These are phyloP conservation scores for Leucosporidium creatinivorum DNA, from an alignment of 768 basidiomycete species.

Conservation along the genomic window DNA sequence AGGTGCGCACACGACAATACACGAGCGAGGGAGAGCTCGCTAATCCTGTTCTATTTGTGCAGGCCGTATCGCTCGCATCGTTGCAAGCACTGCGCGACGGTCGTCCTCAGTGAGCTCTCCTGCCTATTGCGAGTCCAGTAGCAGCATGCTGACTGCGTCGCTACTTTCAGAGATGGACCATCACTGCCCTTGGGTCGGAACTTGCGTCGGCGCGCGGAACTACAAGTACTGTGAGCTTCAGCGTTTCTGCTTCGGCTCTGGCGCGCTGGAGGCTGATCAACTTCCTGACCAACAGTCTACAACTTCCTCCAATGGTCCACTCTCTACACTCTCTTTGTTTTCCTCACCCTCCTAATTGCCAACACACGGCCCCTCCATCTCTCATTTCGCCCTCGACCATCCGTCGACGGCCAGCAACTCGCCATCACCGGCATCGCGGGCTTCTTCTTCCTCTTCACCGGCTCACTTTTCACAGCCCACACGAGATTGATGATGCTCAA, in stretches of 20 bases:
- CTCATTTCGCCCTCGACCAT: slow-evolving; percentile 7
- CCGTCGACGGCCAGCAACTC: slow-evolving; percentile 28
- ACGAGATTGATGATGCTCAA: slow-evolving; percentile 24
- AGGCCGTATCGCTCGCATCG: slow-evolving; percentile 25
- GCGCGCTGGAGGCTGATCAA: no score
- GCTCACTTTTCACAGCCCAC: slow-evolving; percentile 16
- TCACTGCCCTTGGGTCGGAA: slow-evolving; percentile 23
- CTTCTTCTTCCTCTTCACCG: slow-evolving; percentile 30
- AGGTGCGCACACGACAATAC: no score
- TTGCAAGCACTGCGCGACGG: slow-evolving; percentile 26
- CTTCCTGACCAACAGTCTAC: slow-evolving; percentile 15
- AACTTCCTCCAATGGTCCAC: slow-evolving; percentile 32
- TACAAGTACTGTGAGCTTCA: slow-evolving; percentile 30
- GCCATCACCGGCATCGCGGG: slow-evolving; percentile 24
- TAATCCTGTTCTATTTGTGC: no score
- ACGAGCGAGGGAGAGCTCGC: no score
- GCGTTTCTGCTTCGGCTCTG: not conserved
- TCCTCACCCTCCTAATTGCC: slow-evolving; percentile 29
- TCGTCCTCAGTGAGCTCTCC: slow-evolving; percentile 22
- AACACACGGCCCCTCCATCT: slow-evolving; percentile 24
- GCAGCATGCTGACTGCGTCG: not conserved
- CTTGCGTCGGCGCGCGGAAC: slow-evolving; percentile 31
- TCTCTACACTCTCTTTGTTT: slow-evolving; percentile 23
- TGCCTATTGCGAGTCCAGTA: no score
- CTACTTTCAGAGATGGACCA: slow-evolving; percentile 26